These are phyloP conservation scores for Zymoseptoria crescenta DNA, from an alignment of 2,329 filamentous ascomycete genomes.

Conservation along the genomic window DNA sequence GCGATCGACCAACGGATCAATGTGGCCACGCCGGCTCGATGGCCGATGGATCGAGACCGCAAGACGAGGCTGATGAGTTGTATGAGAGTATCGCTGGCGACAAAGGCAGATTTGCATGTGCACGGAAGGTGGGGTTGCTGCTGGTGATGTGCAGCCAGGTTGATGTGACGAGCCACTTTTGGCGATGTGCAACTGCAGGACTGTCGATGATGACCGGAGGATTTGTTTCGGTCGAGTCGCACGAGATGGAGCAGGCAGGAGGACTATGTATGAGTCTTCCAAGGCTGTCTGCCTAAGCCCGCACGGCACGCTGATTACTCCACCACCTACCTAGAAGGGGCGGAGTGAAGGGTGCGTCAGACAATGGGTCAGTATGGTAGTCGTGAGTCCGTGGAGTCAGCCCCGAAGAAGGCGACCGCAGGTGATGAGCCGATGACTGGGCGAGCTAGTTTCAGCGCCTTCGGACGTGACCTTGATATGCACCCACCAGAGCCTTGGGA, in stretches of 20 bases:
- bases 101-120: background rate
- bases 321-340: background rate
- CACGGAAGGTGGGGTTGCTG: background rate
- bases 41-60: conserved; percentile 6
- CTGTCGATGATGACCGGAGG: background rate
- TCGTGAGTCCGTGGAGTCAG: background rate
- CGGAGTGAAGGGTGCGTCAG: background rate
- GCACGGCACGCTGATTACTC: background rate
- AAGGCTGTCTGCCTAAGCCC: background rate
- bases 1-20: background rate
- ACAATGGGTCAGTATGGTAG: background rate
- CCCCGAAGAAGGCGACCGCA: background rate
- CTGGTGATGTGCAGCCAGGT: background rate
- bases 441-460: background rate
- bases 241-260: background rate
- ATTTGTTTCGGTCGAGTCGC: background rate
- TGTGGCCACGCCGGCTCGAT: conserved; percentile 1
- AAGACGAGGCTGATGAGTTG: background rate
- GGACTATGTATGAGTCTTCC: background rate
- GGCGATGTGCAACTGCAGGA: background rate
- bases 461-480: background rate
- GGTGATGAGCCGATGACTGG: background rate
- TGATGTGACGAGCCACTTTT: background rate
- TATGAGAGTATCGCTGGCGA: background rate
- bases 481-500: background rate